Evolutionary conservation across 805 yeast genomes (phyloP).

Genomic region (Wickerhamomyces kurtzmanii): DNA sequence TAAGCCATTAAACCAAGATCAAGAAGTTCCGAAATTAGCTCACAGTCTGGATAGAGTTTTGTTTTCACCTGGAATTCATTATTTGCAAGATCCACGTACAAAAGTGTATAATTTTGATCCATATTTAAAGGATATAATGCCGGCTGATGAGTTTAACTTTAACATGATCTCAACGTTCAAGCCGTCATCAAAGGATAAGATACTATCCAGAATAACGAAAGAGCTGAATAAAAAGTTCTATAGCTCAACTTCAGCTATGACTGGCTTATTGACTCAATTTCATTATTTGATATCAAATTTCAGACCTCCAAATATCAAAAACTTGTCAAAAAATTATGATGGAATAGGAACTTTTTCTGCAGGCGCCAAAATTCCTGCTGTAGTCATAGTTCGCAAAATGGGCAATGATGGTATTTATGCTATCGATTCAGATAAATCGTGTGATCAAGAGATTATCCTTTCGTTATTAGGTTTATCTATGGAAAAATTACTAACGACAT

Average conservation of each 20-base stretch:
- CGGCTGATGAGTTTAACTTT: conserved; percentile 59
- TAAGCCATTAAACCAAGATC: conserved; percentile 6
- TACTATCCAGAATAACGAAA: conserved; percentile 37
- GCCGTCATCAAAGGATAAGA: conserved; percentile 57
- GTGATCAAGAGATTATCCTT: conserved; percentile 57
- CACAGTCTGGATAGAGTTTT: conserved; percentile 64
- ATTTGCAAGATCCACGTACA: conserved; percentile 68
- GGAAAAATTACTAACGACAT: conserved; percentile 65
- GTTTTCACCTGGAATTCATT: conserved; percentile 76
- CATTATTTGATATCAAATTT: conserved; percentile 61
- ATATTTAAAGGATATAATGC: conserved; percentile 45
- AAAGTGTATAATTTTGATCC: conserved; percentile 62
- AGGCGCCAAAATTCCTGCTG: conserved; percentile 35
- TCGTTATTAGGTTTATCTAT: conserved; percentile 71
- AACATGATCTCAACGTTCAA: conserved; percentile 45
- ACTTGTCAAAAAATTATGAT: too few species aligned
- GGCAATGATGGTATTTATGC: conserved; percentile 41
- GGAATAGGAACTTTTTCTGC: conserved; percentile 25
- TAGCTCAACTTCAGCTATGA: conserved; percentile 87
- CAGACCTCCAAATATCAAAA: conserved; percentile 37
- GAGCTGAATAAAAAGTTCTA: conserved; percentile 27
- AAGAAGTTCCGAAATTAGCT: conserved; percentile 38
- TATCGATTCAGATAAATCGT: conserved; percentile 60
- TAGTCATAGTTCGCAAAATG: conserved; percentile 31
- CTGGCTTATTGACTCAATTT: conserved; percentile 61